phyloP scores from a whole-genome alignment of 129 eudicot genomes.

The Flaveria sonorensis region DNA sequence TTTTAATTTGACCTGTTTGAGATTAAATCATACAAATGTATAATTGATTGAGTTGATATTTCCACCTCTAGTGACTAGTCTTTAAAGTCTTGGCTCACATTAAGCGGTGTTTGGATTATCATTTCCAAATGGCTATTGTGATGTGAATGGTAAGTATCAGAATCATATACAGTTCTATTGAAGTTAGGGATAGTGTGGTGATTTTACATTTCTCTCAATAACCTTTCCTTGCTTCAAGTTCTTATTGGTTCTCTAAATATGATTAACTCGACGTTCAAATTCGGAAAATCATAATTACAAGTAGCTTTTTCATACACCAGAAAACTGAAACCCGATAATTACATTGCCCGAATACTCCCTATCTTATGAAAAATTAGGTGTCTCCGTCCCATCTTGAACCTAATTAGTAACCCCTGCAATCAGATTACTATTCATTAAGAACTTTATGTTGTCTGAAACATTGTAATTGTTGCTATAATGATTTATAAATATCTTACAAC shows the following conservation, averaged over 20 bases:
- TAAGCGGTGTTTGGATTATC: background rate
- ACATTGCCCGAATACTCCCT: no score
- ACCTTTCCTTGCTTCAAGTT: background rate
- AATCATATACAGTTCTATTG: background rate
- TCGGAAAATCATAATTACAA: no score
- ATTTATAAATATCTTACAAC: conserved; percentile 9
- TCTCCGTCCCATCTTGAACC: no score
- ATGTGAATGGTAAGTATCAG: background rate
- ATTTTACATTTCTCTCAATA: background rate
- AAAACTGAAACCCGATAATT: no score
- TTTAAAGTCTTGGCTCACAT: no score
- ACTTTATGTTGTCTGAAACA: conserved; percentile 11
- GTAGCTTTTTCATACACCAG: no score
- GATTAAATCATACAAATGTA: no score
- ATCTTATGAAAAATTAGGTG: no score
- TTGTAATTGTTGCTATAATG: background rate
- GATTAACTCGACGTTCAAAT: no score
- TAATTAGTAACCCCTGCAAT: background rate
- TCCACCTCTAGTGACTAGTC: no score
- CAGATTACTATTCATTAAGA: background rate
- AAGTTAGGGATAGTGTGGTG: background rate
- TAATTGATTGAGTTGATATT: no score
- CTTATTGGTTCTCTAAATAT: background rate
- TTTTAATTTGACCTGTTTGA: background rate
- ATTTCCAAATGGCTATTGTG: background rate